Evolutionary conservation across 2,329 filamentous ascomycete species (phyloP), one percentile per base, ranked within the genome.

Genomic region (Cladorrhinum sp.): DNA sequence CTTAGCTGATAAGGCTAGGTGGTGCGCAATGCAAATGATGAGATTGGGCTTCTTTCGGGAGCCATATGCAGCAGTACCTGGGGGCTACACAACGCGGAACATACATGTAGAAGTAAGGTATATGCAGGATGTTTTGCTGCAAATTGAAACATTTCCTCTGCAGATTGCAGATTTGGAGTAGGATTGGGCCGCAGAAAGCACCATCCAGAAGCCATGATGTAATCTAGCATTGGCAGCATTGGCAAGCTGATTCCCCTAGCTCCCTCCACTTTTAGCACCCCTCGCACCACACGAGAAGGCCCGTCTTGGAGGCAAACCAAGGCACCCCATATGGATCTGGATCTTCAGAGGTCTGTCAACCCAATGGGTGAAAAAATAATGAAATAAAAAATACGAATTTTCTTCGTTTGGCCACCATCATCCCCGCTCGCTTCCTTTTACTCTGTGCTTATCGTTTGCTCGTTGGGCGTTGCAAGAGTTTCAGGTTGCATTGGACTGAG

Each of bases 141-240:
- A 28, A 9, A 28, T 28, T 28, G 26, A 28, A 28, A 28, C 26
- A 46, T 18, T 8, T 46, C 3, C 18, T 46, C 18, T 46, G 42
- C 42, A 46, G 42, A 46, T 18, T 46, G 6, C 42, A 36, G 7
- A 10, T 18, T 21, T 21, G 42, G 16, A 46, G 62, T 62, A 59
- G 42, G 26, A 59, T 62, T 64, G 55, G 62, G 48, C 57, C 50
- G 28, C 51, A 33, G 36, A 26, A 4, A 16, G 36, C 26, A 30
- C 49, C 26, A 39, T 12, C 30, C 18, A 48, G 33, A 36, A 28
- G 33, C 60, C 62, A 68, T 68, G 66, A 68, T 68, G 66, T 68
- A 68, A 68, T 68, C 54, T 51, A 53, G 59, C 64, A 60, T 65
- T 54, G 56, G 56, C 53, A 21, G 39, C 58, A 54, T 55, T 51